Evolutionary conservation across 352 stramenopile genomes (phyloP), one percentile per base, ranked within the genome.

Genomic region (Phytopythium vexans): DNA sequence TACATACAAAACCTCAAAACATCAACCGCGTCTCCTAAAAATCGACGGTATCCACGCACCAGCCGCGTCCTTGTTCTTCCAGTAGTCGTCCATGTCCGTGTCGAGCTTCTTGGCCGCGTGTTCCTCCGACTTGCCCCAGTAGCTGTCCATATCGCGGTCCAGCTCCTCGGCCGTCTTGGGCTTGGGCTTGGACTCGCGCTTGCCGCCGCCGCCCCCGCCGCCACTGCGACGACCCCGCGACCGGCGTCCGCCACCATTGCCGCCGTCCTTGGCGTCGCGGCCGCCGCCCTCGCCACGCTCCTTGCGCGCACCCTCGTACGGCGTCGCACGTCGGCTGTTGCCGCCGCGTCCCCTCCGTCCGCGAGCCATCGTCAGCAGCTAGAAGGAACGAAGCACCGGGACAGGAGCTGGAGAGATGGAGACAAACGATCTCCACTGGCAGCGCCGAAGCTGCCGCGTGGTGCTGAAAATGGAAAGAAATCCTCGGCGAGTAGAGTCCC

Each of bases 21-120:
- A 39, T 38, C 12, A 33, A 14, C 31, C 46, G 15, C 8, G 15
- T 16, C n/a, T 12, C 36, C 1, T 9, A 27, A 41, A n/a, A n/a
- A 41, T 32, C 7, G 21, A 8, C 35, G 16, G 53, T 42, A 74
- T 63, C 4, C 49, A 82, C 72, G 41, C 43, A 51, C 58, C 21
- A 27, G 21, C 21, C 6, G 74, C 69, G 41, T 78, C 74, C 70
- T 94, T 94, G 39, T 58, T 79, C 79, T 94, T 94, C 84, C 84
- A 94, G 72, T 94, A 94, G 59, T 91, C 74, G 61, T 94, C 81
- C 84, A 94, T 89, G 65, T 94, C 84, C 40, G 48, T 70, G 56
- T 94, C 84, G 32, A 94, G 58, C 64, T 89, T 90, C 76, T 94
- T 94, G 49, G 73, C 40, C 21, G 84, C 84, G 59, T 94, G 84